Evolutionary conservation across 2,329 filamentous ascomycete genomes (phyloP).

Genomic region (Alternaria hordeiaustralica): DNA sequence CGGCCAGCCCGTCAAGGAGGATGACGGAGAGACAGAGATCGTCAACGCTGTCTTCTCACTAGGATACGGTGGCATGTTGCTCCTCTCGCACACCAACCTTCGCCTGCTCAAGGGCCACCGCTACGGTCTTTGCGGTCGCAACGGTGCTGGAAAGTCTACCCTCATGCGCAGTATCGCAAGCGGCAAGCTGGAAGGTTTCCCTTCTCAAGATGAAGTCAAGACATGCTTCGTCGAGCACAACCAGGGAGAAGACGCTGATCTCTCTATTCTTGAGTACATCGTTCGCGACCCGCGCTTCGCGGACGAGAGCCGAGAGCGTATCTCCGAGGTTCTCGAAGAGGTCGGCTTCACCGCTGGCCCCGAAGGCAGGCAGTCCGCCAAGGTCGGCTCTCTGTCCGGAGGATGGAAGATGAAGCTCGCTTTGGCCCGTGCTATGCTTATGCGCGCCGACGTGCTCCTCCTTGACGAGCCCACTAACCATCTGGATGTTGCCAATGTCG

Average conservation of each 20-base stretch:
- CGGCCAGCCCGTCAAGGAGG: conserved; percentile 82
- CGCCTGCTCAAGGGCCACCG: conserved; percentile 94
- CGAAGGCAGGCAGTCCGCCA: conserved; percentile 85
- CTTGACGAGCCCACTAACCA: conserved; percentile 99
- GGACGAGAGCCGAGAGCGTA: conserved; percentile 78
- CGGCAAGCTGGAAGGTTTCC: conserved; percentile 97
- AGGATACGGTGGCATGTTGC: conserved; percentile 95
- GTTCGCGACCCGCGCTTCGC: conserved; percentile 86
- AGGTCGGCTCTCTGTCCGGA: conserved; percentile 92
- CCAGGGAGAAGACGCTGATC: conserved; percentile 95
- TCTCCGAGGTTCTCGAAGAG: conserved; percentile 82
- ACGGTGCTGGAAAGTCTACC: conserved; percentile 98
- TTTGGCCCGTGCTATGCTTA: conserved; percentile 92
- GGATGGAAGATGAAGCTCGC: conserved; percentile 99
- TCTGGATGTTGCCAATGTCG: conserved; percentile 93
- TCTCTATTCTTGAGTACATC: conserved; percentile 94
- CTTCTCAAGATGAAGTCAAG: conserved; percentile 85
- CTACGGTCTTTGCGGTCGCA: conserved; percentile 95
- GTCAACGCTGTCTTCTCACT: conserved; percentile 98
- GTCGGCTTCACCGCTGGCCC: conserved; percentile 93
- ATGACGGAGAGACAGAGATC: conserved; percentile 92
- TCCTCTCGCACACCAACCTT: conserved; percentile 94
- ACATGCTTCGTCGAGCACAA: conserved; percentile 99
- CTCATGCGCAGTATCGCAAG: conserved; percentile 96
- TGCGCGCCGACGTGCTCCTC: conserved; percentile 93